Evolutionary conservation across 1,139 yeast genomes (phyloP).

Genomic region (Geotrichum cucujoidarum): DNA sequence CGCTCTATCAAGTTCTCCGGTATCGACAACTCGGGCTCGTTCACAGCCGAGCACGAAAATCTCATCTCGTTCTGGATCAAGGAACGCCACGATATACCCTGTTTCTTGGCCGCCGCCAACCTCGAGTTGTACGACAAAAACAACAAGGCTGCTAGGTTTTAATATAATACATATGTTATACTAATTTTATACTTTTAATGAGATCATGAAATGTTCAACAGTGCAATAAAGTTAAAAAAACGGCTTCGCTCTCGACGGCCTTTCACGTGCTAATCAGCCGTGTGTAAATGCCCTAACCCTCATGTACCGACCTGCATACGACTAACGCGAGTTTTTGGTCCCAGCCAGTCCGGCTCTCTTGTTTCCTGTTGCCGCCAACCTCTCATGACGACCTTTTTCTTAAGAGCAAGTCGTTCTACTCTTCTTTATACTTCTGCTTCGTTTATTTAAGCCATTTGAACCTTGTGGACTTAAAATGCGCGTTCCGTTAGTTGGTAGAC

Average conservation of each 20-base stretch:
- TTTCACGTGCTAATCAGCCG: too few species aligned
- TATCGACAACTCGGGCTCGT: conserved; percentile 32
- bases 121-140: conserved; percentile 53
- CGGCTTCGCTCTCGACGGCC: too few species aligned
- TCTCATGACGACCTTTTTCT: too few species aligned
- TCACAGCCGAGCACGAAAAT: conserved; percentile 50
- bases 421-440: too few species aligned
- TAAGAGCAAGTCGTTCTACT: too few species aligned
- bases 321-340: background rate
- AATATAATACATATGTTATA: too few species aligned
- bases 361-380: background rate
- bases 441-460: background rate
- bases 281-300: too few species aligned
- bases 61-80: conserved; percentile 63
- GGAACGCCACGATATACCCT: conserved; percentile 67
- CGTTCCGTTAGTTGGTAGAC: conserved; percentile 32
- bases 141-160: conserved; percentile 26
- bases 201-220: too few species aligned
- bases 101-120: conserved; percentile 73
- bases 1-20: conserved; percentile 35
- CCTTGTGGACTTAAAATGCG: conserved; percentile 21
- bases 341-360: background rate
- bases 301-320: too few species aligned
- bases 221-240: too few species aligned
- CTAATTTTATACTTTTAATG: too few species aligned